These are phyloP conservation scores for Orbilia oligospora DNA, from an alignment of 2,329 filamentous ascomycete species.

Conservation along the genomic window DNA sequence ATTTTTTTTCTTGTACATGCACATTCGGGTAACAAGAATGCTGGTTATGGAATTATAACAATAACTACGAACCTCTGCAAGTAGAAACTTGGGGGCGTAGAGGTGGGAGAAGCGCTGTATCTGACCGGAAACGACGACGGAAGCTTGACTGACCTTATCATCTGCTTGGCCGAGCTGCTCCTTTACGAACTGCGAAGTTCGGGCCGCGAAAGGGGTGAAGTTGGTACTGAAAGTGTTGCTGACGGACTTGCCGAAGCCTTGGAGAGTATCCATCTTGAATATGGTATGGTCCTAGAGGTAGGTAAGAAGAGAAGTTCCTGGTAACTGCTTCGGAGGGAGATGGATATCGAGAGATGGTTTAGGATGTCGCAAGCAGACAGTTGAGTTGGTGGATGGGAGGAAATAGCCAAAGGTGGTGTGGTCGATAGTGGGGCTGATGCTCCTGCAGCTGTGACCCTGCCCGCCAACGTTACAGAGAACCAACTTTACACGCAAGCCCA, in stretches of 20 bases:
- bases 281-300: conserved; percentile 20
- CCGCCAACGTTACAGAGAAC: conserved; percentile 47
- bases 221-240: conserved; percentile 68
- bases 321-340: conserved; percentile 18
- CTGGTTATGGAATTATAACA: conserved; percentile 19
- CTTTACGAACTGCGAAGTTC: conserved; percentile 97
- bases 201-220: conserved; percentile 90
- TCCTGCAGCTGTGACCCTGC: conserved; percentile 42
- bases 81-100: conserved; percentile 58
- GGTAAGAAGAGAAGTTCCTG: not conserved
- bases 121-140: conserved; percentile 44
- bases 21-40: conserved; percentile 3
- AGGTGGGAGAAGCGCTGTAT: conserved; percentile 53
- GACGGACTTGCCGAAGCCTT: conserved; percentile 79
- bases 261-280: conserved; percentile 76
- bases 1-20: conserved; percentile 24
- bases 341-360: conserved; percentile 18
- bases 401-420: conserved; percentile 39
- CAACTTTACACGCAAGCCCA: conserved; percentile 41
- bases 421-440: conserved; percentile 56
- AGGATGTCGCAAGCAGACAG: conserved; percentile 9
- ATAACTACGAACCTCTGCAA: conserved; percentile 57
- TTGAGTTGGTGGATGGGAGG: conserved; percentile 24
- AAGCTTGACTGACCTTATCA: conserved; percentile 78
- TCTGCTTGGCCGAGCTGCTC: conserved; percentile 95